Conservation (phyloP, 495 filamentous ascomycete species). For the Talaromyces stipitatus region DNA sequence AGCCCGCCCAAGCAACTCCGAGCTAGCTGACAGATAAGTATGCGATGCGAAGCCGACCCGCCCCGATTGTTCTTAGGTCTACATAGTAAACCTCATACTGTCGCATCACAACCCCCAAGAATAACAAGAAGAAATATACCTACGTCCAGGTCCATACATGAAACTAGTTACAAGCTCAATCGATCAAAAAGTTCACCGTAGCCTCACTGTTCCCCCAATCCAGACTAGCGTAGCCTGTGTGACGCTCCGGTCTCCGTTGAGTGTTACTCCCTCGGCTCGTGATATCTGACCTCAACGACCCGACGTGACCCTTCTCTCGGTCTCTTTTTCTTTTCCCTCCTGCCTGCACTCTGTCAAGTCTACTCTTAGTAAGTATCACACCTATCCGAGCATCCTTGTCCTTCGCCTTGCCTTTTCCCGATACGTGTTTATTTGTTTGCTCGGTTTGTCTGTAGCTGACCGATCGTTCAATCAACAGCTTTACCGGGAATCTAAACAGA, state of each 20-base stretch:
- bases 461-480: background rate
- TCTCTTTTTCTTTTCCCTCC: background rate
- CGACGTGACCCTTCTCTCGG: conserved; percentile 7
- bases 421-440: background rate
- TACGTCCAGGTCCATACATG: background rate
- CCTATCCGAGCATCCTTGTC: background rate
- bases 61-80: background rate
- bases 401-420: background rate
- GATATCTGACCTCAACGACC: background rate
- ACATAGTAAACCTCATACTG: background rate
- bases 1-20: background rate
- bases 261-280: conserved; percentile 3
- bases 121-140: background rate
- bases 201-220: background rate
- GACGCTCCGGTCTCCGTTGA: background rate
- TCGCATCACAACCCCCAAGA: conserved; percentile 2
- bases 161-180: background rate
- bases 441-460: background rate
- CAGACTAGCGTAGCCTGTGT: conserved; percentile 5
- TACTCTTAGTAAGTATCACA: background rate
- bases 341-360: background rate
- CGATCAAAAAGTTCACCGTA: conserved; percentile 1
- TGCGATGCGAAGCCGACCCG: conserved; percentile 4
- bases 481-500: background rate
- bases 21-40: background rate